Conservation (phyloP, 108 stramenopile species). For the Skeletonema grethae region DNA sequence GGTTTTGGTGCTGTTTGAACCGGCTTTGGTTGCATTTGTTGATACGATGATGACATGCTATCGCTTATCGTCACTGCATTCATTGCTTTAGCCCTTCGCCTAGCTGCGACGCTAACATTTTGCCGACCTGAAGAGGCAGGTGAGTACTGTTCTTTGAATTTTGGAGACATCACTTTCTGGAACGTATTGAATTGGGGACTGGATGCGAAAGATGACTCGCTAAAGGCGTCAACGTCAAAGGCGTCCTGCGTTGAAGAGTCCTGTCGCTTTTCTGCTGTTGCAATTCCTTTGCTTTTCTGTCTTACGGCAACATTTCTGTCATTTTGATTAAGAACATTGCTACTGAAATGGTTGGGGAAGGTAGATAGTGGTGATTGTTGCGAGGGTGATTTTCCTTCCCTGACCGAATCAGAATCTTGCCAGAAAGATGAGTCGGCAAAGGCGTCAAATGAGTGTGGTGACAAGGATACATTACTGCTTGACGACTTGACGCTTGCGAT, state of each 20-base stretch:
- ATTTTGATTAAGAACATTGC: neutral
- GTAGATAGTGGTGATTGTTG: neutral
- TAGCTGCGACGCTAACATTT: neutral
- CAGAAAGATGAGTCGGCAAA: neutral
- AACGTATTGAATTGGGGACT: neutral
- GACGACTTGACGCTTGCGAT: neutral
- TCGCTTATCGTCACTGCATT: neutral
- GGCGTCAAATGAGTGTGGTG: neutral
- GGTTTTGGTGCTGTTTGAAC: neutral
- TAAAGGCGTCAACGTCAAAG: constrained; percentile 1
- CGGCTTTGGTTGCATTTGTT: neutral
- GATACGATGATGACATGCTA: constrained; percentile 1
- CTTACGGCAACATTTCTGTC: neutral
- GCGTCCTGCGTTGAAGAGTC: neutral
- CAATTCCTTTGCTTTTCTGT: neutral
- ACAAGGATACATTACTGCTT: neutral
- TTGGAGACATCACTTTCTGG: neutral
- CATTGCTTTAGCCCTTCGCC: constrained; percentile 3
- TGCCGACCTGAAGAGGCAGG: neutral
- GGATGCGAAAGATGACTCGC: neutral
- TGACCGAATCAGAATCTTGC: neutral
- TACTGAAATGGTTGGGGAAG: neutral
- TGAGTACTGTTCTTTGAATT: neutral
- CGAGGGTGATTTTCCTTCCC: neutral
- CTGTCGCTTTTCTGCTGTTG: neutral